phyloP scores from a whole-genome alignment of 768 basidiomycete species.

The Guyanaporus albipodus region DNA sequence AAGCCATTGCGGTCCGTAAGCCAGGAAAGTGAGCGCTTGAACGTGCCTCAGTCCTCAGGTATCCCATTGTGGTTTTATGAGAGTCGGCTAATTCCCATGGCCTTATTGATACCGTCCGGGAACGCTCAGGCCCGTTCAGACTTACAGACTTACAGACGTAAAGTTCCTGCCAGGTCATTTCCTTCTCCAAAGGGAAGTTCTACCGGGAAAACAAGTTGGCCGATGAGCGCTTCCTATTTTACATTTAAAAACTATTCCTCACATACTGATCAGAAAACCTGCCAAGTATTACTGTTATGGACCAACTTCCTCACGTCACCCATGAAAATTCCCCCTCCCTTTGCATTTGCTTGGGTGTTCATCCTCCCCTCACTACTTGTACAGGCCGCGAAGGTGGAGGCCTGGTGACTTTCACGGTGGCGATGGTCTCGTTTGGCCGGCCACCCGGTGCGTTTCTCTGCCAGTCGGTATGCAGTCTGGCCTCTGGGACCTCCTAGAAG shows the following conservation, averaged over 20 bases:
- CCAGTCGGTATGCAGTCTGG: not conserved
- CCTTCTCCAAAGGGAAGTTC: too few species aligned
- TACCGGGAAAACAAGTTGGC: too few species aligned
- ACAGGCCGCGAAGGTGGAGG: conserved; percentile 2
- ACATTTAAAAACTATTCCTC: not conserved
- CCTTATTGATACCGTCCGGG: too few species aligned
- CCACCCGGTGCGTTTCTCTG: conserved; percentile 3
- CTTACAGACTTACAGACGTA: not conserved
- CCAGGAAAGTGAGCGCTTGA: too few species aligned
- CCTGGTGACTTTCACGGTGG: conserved; percentile 1
- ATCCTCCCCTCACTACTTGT: not conserved
- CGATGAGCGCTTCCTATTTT: not conserved
- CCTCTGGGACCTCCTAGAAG: conserved; percentile 1
- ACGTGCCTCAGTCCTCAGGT: too few species aligned
- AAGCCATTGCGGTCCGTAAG: too few species aligned
- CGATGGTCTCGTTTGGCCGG: not conserved
- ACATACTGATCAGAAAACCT: not conserved
- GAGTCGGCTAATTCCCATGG: too few species aligned
- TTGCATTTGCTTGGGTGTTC: not conserved
- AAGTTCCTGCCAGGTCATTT: not conserved
- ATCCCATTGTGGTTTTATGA: conserved; percentile 5
- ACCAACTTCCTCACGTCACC: not conserved
- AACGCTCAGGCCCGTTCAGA: not conserved
- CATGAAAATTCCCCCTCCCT: not conserved
- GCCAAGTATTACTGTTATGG: not conserved